Evolutionary conservation across 306 rosid species (phyloP), one percentile per base, ranked within the genome.

Genomic region (Quercus dentata): DNA sequence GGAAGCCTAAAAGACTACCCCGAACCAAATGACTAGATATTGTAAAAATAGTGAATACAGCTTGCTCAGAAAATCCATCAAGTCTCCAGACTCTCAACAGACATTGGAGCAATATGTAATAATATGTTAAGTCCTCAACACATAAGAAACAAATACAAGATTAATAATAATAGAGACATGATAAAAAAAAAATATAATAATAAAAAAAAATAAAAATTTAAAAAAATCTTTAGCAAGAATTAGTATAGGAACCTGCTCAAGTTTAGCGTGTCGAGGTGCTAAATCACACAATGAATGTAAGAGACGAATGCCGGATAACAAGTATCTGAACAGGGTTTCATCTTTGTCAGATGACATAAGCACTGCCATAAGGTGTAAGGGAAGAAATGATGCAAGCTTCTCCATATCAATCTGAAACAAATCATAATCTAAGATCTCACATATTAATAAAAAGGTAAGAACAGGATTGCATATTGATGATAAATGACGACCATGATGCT

Each of bases 201-300:
- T 25, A 0, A 25, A 1, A 25, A 82, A 67, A 41, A 55, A 76
- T 7, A 1, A 7, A 35, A 35, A 38, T 6, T 1, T 33, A 84
- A 56, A 28, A 82, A 67, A 41, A 55, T 76, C 38, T 18, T 33
- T 17, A 71, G 20, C 6, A 33, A 49, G 6, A 61, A 61, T 41
- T 30, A 63, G 33, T 75, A 72, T 76, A 75, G 30, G 77, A 80
- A 94, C 99, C 99, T 94, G 97, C 78, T 92, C 97, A 28, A 94
- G 87, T 84, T 89, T 92, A 73, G 95, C 63, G 80, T 90, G 86
- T 56, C 95, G 91, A 87, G 91, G 88, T 27, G 99, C 94, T 85
- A 94, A 89, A 79, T 94, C 99, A 79, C 92, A 94, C 80, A 91
- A 86, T 82, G 99, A 87, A 82, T 92, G 91, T 89, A 94, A 86